Percentiles rank a stretch among this genome's conserved stretches.
phyloP scores from a whole-genome alignment of 768 basidiomycete species.

The Mrakia frigida region DNA sequence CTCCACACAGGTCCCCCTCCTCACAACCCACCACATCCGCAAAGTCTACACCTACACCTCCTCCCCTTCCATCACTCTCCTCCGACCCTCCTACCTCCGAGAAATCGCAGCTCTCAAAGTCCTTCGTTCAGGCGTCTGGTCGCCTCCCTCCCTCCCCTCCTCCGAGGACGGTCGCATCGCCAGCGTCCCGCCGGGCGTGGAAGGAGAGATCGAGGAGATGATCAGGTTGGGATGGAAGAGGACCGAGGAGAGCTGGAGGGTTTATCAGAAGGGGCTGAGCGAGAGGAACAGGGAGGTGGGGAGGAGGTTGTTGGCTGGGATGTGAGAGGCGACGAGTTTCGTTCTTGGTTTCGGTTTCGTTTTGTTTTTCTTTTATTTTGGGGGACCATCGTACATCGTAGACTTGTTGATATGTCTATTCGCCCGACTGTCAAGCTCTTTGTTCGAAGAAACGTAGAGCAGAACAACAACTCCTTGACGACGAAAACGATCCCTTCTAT shows the following conservation, averaged over 20 bases:
- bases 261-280: constrained; percentile 1
- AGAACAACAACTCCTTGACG: too few relatives aligned
- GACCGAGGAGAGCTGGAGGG: constrained; percentile 6
- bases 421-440: too few relatives aligned
- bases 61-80: constrained; percentile 46
- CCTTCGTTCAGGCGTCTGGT: constrained; percentile 39
- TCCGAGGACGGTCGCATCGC: not conserved
- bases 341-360: not conserved
- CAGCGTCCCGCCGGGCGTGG: not conserved
- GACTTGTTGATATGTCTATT: too few relatives aligned
- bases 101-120: constrained; percentile 47
- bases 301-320: constrained; percentile 9
- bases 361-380: not conserved
- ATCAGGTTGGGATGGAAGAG: constrained; percentile 22
- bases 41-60: constrained; percentile 47
- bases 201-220: constrained; percentile 6
- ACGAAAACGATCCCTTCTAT: too few relatives aligned
- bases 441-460: too few relatives aligned
- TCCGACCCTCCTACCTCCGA: constrained; percentile 47
- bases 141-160: not conserved
- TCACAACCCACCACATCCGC: constrained; percentile 48
- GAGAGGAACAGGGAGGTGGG: constrained; percentile 4
- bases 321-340: constrained; percentile 2
- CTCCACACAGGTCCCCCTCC: constrained; percentile 42
- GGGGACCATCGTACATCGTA: too few relatives aligned